Conservation (phyloP, 208 protist species). For the Naegleria gruberi region DNA sequence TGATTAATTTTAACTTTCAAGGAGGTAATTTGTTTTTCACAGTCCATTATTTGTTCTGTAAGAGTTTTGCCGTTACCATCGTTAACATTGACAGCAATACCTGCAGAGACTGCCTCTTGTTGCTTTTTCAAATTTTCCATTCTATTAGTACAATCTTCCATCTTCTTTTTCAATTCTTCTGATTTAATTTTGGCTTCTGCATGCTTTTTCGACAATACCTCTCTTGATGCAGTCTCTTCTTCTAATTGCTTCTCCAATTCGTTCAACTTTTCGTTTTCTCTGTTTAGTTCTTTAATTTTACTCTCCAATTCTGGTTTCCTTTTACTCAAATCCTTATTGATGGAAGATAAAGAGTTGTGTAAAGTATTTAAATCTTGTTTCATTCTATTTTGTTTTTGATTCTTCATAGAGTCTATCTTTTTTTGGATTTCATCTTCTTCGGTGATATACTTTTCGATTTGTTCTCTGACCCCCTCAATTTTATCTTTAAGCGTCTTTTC, state of each 20-base stretch:
- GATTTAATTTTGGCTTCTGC: not conserved
- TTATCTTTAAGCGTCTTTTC: constrained; percentile 15
- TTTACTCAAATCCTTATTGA: not conserved
- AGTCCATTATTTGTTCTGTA: not conserved
- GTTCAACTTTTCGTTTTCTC: not conserved
- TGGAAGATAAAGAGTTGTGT: not conserved
- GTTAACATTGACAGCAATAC: not conserved
- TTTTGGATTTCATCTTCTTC: not conserved
- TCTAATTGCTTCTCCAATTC: not conserved
- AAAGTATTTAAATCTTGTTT: not conserved
- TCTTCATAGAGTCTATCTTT: not conserved
- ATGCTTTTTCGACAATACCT: not conserved
- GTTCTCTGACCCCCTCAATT: not conserved
- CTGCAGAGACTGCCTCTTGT: not conserved
- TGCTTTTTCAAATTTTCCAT: not conserved
- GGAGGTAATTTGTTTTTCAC: too few species aligned
- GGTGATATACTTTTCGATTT: too few species aligned
- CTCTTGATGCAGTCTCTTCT: too few species aligned
- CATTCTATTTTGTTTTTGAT: not conserved
- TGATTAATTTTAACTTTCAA: not conserved
- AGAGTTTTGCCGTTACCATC: not conserved
- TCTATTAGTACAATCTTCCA: not conserved
- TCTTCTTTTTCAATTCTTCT: not conserved
- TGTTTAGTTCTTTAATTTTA: not conserved
- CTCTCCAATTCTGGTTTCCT: not conserved